Evolutionary conservation across 768 basidiomycete species (phyloP), one percentile per base, ranked within the genome.

Genomic region (Tylopilus vinaceipallidus): DNA sequence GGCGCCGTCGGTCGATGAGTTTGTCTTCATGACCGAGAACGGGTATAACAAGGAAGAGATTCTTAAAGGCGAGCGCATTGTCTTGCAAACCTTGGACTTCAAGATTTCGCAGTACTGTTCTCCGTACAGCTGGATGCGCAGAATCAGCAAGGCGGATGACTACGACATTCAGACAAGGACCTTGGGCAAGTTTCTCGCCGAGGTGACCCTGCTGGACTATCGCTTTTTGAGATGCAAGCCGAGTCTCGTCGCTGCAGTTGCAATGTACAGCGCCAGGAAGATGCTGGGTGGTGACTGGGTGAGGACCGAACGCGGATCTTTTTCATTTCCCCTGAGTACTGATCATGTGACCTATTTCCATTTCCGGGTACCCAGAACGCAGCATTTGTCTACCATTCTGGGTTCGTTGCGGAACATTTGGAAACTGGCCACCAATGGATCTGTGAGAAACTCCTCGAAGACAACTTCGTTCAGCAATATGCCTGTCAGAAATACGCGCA

Each of bases 251-350:
- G 95, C 97, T 26, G 97, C 95, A 12, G 84, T 98, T 45, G 91
- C 93, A 33, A 99, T 99, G 97, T 98, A 95, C 77, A 86, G 87
- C 52, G 87, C 97, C 49, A 81, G 94, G 59, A 81, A 73, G 73
- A 98, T 99, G 97, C 71, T 98, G 61, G 91, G 86, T 27, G 92
- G 92, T 57, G 84, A 88, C 67, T 99, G 97, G 97, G 95, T 98
- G 69, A 75, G 95, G 17, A 49, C 14, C 78, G 52, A 38, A 49
- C 22, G 54, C 14, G 55, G 17, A 50, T 59, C 61, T 52, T 49
- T 48, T 46, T 43, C 17, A 19, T 41, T 29, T 14, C 14, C 39
- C 17, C 24, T 19, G 39, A 34, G 30, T 2, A 16, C 53, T 51
- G 41, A 58, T 59, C 69, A 72, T 62, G 68, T 74, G 71, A 72